Percentiles rank a stretch among this genome's conserved stretches.
phyloP scores from a whole-genome alignment of 345 rosid species.

The Tarenaya hassleriana region DNA sequence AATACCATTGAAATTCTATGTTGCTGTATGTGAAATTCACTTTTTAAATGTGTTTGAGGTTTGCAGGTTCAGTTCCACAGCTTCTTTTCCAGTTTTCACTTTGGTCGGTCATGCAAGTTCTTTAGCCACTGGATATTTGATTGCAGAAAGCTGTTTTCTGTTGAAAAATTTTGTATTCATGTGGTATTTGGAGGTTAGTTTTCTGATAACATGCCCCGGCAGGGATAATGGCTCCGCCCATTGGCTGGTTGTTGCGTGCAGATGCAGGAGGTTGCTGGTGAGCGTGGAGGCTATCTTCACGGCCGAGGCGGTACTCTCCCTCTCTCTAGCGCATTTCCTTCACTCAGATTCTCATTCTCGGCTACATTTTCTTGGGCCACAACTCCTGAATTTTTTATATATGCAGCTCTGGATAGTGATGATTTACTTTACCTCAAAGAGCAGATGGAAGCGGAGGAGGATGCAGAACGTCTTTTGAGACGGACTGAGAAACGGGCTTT shows the following conservation, averaged over 20 bases:
- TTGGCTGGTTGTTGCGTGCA: constrained; percentile 56
- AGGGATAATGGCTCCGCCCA: constrained; percentile 78
- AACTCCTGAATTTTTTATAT: constrained; percentile 11
- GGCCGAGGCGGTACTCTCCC: constrained; percentile 80
- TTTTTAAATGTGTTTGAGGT: constrained; percentile 4
- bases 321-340: neutral
- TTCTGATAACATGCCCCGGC: constrained; percentile 99
- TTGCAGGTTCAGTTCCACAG: no score
- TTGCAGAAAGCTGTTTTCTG: no score
- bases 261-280: constrained; percentile 99
- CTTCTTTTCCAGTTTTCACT: no score
- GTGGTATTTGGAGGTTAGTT: constrained; percentile 26
- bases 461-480: constrained; percentile 90
- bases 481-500: constrained; percentile 96
- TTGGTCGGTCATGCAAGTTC: no score
- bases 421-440: constrained; percentile 96
- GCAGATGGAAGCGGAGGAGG: constrained; percentile 99
- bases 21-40: neutral
- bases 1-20: constrained; percentile 1
- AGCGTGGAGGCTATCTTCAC: constrained; percentile 98
- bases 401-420: constrained; percentile 98
- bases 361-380: neutral
- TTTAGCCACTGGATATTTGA: no score
- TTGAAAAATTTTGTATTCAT: no score
- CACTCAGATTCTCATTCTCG: neutral